A percentile compares a stretch with the other conserved stretches of the same genome.
Evolutionary conservation across 805 yeast species (phyloP).

Genomic region (Candida tallmaniae): DNA sequence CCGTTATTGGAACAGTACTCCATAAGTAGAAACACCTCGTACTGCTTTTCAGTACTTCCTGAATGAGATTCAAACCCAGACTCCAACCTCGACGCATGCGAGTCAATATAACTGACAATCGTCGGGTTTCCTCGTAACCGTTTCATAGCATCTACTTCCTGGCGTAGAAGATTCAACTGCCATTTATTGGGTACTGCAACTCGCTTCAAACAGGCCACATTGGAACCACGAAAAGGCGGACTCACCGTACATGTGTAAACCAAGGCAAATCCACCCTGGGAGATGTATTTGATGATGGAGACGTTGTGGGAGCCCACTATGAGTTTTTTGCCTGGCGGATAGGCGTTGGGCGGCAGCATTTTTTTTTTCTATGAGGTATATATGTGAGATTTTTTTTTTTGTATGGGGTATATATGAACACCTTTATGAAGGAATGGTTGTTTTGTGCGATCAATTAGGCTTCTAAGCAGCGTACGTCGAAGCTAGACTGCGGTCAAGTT

Average conservation of each 20-base stretch:
- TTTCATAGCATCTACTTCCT: slow-evolving; percentile 97
- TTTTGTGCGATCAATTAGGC: too few relatives aligned
- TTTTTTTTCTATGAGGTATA: too few relatives aligned
- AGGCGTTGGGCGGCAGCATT: slow-evolving; percentile 51
- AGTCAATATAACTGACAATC: slow-evolving; percentile 88
- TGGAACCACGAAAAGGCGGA: slow-evolving; percentile 46
- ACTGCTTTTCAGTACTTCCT: slow-evolving; percentile 39
- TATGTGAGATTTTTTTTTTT: too few relatives aligned
- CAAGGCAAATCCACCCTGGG: slow-evolving; percentile 94
- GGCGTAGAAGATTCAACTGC: slow-evolving; percentile 75
- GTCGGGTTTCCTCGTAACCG: slow-evolving; percentile 71
- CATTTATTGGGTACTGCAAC: slow-evolving; percentile 93
- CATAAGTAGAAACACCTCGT: slow-evolving; percentile 77
- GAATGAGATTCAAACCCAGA: slow-evolving; percentile 9
- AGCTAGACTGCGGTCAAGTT: too few relatives aligned
- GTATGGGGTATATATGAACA: too few relatives aligned
- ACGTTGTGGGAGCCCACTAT: slow-evolving; percentile 82
- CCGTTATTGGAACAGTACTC: slow-evolving; percentile 76
- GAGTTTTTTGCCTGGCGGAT: slow-evolving; percentile 69
- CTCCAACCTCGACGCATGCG: slow-evolving; percentile 74
- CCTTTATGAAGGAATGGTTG: too few relatives aligned
- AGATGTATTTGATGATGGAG: slow-evolving; percentile 63
- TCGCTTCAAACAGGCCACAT: slow-evolving; percentile 79
- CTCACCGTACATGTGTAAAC: slow-evolving; percentile 76
- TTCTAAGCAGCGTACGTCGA: too few relatives aligned